A percentile compares a stretch with the other conserved stretches of the same genome.
Conservation (phyloP, 2,329 filamentous ascomycete genomes). For the Penicillium sp. region DNA sequence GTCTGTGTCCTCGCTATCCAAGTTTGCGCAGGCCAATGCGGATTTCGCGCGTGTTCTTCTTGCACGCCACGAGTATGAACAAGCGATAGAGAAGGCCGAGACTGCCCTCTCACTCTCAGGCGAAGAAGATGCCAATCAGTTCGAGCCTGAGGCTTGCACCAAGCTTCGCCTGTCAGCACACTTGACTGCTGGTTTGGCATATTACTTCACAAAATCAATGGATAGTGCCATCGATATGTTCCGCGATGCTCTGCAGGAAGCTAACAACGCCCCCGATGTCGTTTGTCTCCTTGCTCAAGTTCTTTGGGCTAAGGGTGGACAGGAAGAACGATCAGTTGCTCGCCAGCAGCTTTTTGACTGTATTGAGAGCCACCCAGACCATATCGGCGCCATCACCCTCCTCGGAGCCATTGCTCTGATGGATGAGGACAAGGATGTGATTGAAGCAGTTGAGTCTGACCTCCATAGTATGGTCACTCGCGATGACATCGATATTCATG, state of each 20-base stretch:
- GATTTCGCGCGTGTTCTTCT: constrained; percentile 86
- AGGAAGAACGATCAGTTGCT: constrained; percentile 72
- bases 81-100: constrained; percentile 77
- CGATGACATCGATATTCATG: constrained; percentile 60
- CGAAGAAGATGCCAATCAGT: constrained; percentile 66
- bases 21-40: constrained; percentile 78
- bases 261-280: constrained; percentile 73
- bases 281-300: constrained; percentile 87
- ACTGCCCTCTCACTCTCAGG: constrained; percentile 78
- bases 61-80: constrained; percentile 62
- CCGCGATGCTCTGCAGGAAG: constrained; percentile 75
- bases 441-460: constrained; percentile 78
- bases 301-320: constrained; percentile 83
- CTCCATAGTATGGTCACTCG: constrained; percentile 71
- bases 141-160: constrained; percentile 60
- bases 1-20: constrained; percentile 69
- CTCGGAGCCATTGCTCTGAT: constrained; percentile 81
- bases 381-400: constrained; percentile 77
- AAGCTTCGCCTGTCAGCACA: constrained; percentile 80
- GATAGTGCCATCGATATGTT: constrained; percentile 76
- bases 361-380: constrained; percentile 70
- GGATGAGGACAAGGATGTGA: constrained; percentile 73
- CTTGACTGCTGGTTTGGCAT: constrained; percentile 78
- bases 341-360: constrained; percentile 77
- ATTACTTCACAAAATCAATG: constrained; percentile 68